phyloP scores from a whole-genome alignment of 768 basidiomycete species.

The Rubroboletus satanas region DNA sequence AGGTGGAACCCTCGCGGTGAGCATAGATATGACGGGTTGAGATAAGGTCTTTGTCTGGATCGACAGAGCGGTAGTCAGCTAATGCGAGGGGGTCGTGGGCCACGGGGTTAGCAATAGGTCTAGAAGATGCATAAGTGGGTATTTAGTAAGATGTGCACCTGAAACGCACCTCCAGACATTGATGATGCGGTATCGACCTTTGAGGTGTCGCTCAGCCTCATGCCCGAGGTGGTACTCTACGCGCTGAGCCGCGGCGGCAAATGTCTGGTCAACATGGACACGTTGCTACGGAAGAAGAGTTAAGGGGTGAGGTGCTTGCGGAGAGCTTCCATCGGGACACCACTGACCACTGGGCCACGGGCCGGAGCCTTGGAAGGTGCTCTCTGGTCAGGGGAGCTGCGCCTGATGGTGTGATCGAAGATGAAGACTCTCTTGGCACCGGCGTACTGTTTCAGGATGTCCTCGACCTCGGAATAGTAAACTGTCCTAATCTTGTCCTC shows the following conservation, averaged over 20 bases:
- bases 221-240: slow-evolving; percentile 37
- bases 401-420: slow-evolving; percentile 45
- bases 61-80: slow-evolving; percentile 38
- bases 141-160: no score
- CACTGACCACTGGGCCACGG: slow-evolving; percentile 35
- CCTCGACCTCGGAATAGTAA: slow-evolving; percentile 43
- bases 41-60: slow-evolving; percentile 36
- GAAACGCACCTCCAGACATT: slow-evolving; percentile 41
- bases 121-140: slow-evolving; percentile 1
- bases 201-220: slow-evolving; percentile 41
- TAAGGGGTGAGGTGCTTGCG: not conserved
- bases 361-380: not conserved
- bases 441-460: slow-evolving; percentile 37
- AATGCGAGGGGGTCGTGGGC: slow-evolving; percentile 40
- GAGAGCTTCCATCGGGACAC: not conserved
- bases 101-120: slow-evolving; percentile 38
- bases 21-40: slow-evolving; percentile 36
- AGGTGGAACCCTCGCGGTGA: slow-evolving; percentile 33
- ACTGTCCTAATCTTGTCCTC: slow-evolving; percentile 34
- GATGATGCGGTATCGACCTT: slow-evolving; percentile 41
- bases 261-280: slow-evolving; percentile 47
- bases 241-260: slow-evolving; percentile 32
- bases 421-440: slow-evolving; percentile 40
- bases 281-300: slow-evolving; percentile 23
- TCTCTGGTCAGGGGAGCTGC: slow-evolving; percentile 6